Percentiles rank a stretch among this genome's conserved stretches.
Evolutionary conservation across 2,329 filamentous ascomycete genomes (phyloP).

Genomic region (Periconia digitata): DNA sequence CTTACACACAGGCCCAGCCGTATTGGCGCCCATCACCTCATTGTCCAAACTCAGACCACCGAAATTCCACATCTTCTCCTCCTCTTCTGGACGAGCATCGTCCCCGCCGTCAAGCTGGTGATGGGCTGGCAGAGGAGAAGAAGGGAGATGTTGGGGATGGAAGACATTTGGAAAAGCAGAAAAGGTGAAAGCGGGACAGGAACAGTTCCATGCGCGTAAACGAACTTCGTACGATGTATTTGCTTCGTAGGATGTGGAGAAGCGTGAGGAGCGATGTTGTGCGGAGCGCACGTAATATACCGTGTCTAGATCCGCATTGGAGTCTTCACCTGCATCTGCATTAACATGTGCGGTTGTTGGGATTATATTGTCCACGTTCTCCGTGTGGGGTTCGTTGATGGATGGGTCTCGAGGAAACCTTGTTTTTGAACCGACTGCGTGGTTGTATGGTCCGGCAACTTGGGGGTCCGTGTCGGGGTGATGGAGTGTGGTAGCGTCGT

Average conservation of each 20-base stretch:
- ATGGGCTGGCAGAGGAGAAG: not conserved
- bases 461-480: not conserved
- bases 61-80: slow-evolving; percentile 42
- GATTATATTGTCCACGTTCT: not conserved
- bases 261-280: slow-evolving; percentile 44
- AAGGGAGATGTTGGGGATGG: not conserved
- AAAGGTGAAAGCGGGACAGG: slow-evolving; percentile 81
- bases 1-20: slow-evolving; percentile 70
- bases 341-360: not conserved
- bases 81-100: slow-evolving; percentile 1
- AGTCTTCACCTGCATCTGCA: too few species aligned
- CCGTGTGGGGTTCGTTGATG: not conserved
- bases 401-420: too few species aligned
- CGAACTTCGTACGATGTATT: slow-evolving; percentile 67
- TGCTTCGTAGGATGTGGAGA: slow-evolving; percentile 28
- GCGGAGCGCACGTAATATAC: slow-evolving; percentile 68
- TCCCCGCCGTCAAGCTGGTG: not conserved
- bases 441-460: not conserved
- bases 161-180: slow-evolving; percentile 58
- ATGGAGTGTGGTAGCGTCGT: not conserved
- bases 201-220: slow-evolving; percentile 80
- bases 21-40: slow-evolving; percentile 19
- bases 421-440: not conserved
- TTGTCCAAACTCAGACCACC: slow-evolving; percentile 52
- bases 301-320: too few species aligned